Percentiles rank a stretch among this genome's conserved stretches.
These are phyloP conservation scores for Pythium diclinum DNA, from an alignment of 352 stramenopile species.

Conservation along the genomic window DNA sequence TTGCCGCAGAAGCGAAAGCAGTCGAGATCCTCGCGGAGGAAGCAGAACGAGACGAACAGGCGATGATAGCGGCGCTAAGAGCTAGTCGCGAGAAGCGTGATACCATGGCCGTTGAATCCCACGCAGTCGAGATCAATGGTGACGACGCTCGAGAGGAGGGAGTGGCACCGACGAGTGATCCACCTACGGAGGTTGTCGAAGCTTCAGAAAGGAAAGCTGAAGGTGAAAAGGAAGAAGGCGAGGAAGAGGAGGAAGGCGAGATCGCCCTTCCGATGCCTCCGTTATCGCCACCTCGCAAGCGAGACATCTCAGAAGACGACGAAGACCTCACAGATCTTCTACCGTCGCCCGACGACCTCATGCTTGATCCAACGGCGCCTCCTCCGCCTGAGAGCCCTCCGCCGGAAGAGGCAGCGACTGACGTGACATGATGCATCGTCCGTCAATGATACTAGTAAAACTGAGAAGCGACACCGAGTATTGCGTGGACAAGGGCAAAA, in stretches of 20 bases:
- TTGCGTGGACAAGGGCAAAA: no score
- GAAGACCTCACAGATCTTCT: constrained; percentile 1
- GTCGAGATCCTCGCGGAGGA: not conserved
- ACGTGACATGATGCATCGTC: not conserved
- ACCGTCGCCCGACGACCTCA: constrained; percentile 15
- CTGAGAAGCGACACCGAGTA: no score
- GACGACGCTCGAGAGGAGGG: not conserved
- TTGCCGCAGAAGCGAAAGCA: constrained; percentile 3
- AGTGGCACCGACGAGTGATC: not conserved
- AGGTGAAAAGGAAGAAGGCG: not conserved
- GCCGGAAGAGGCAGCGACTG: not conserved
- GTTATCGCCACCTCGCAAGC: constrained; percentile 24
- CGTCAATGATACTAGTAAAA: no score
- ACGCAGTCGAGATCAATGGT: not conserved
- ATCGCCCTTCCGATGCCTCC: constrained; percentile 10
- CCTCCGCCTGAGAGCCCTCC: not conserved
- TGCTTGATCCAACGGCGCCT: constrained; percentile 11
- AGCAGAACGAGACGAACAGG: not conserved
- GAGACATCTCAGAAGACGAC: constrained; percentile 20
- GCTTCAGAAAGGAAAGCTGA: not conserved
- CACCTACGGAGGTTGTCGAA: not conserved
- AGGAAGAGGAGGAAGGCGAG: constrained; percentile 8
- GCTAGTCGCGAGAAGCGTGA: not conserved
- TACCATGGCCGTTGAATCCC: not conserved
- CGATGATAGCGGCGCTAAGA: not conserved